Evolutionary conservation across 1,139 yeast genomes (phyloP).

Genomic region (Blastobotrys niveus): DNA sequence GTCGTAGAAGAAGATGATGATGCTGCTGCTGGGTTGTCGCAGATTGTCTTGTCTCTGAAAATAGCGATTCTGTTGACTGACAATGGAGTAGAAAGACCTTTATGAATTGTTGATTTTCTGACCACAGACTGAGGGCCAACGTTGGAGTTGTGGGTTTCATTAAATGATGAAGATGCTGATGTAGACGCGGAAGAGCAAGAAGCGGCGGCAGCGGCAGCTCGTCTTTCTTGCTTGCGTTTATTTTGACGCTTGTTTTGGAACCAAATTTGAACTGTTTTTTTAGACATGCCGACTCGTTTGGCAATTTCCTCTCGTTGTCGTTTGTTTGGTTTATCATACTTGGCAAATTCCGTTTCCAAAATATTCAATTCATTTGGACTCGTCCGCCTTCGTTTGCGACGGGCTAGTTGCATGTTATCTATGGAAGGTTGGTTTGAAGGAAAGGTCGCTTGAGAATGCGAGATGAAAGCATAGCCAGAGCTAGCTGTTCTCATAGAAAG

Average conservation of each 20-base stretch:
- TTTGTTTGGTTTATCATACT: constrained; percentile 78
- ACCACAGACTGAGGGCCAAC: too few relatives aligned
- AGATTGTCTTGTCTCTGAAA: constrained; percentile 2
- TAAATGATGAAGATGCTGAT: too few relatives aligned
- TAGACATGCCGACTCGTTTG: constrained; percentile 78
- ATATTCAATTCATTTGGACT: constrained; percentile 79
- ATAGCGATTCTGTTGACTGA: too few relatives aligned
- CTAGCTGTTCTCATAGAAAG: not conserved
- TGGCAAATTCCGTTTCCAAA: constrained; percentile 68
- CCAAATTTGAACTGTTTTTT: constrained; percentile 97
- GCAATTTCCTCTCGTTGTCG: constrained; percentile 72
- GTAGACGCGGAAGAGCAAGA: too few relatives aligned
- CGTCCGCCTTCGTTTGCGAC: constrained; percentile 92
- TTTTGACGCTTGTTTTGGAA: constrained; percentile 93
- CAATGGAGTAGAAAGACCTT: too few relatives aligned
- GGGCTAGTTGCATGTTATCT: constrained; percentile 83
- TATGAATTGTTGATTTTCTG: too few relatives aligned
- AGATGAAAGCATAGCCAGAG: constrained; percentile 63
- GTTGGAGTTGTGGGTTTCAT: too few relatives aligned
- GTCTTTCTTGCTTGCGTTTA: constrained; percentile 44
- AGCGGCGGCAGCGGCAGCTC: too few relatives aligned
- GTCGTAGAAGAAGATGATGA: not conserved
- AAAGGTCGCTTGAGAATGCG: constrained; percentile 75
- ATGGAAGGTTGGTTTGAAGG: constrained; percentile 79
- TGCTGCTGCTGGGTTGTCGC: constrained; percentile 2